Evolutionary conservation across 2,329 filamentous ascomycete genomes (phyloP), one percentile per base, ranked within the genome.

Genomic region (Cordyceps tenuipes): DNA sequence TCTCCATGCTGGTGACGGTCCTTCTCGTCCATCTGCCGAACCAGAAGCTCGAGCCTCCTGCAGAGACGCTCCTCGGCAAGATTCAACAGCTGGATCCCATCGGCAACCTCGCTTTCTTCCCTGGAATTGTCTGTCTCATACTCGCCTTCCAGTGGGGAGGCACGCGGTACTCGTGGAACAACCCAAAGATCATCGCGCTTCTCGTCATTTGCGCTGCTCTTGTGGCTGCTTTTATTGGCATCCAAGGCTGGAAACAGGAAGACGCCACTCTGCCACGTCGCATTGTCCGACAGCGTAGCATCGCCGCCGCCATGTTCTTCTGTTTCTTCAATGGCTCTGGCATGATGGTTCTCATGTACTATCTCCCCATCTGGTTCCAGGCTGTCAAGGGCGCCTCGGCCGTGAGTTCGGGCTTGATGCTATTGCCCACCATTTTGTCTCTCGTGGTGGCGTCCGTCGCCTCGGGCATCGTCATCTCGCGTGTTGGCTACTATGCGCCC

Each of bases 131-230:
- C 44, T 79, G 75, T 62, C 71, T 79, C 7, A 63, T 79, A 1
- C 65, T 80, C 9, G 77, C 77, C 8, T 68, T 80, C 12, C 75
- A 79, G 59, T 79, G 75, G 76, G 73, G 73, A 50, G 74, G 72
- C 5, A 67, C 64, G 7, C 67, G 65, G 26, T 72, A 73, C 48
- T 39, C 67, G 0, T 75, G 73, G 73, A 65, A 52, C 21, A 62
- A 66, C 19, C 66, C 61, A 2, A 68, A 67, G 26, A 67, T 74
- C 48, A 69, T 75, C 29, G 68, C 61, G 6, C 68, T 75, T 5
- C 65, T 75, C 23, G 64, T 71, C 34, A 49, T 69, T 5, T 72
- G 69, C 15, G 63, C 60, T 5, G 59, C 70, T 3, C 65, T 73
- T 8, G 62, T 67, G 9, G 49, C 62, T 26, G 57, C 46, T 10